Conservation (phyloP, 2,329 filamentous ascomycete genomes). For the Epichloe gansuensis region DNA sequence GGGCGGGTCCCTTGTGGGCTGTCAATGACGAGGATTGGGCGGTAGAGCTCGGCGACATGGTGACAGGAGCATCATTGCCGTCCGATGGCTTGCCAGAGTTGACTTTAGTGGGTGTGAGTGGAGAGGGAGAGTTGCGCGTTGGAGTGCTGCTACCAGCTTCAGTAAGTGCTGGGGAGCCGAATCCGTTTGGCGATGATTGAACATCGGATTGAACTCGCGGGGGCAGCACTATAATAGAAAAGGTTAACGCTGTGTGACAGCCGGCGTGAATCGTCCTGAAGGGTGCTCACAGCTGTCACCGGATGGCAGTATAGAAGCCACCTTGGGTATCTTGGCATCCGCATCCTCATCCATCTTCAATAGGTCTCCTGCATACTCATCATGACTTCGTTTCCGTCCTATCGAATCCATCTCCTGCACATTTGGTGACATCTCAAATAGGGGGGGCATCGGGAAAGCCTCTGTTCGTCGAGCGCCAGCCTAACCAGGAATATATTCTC, state of each 20-base stretch:
- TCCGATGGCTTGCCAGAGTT: conserved; percentile 3
- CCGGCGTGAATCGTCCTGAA: neutral
- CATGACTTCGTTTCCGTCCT: conserved; percentile 33
- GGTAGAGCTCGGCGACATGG: neutral
- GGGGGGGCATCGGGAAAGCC: conserved; percentile 29
- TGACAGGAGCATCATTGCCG: conserved; percentile 6
- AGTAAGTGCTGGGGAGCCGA: conserved; percentile 23
- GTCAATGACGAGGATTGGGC: neutral
- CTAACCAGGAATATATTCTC: neutral
- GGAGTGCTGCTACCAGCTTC: conserved; percentile 30
- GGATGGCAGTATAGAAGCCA: conserved; percentile 9
- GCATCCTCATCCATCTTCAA: conserved; percentile 12
- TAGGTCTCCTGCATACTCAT: conserved; percentile 28
- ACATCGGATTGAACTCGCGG: conserved; percentile 12
- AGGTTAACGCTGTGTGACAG: conserved; percentile 7
- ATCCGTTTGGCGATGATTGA: conserved; percentile 15
- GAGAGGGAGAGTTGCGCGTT: conserved; percentile 23
- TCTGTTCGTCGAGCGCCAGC: neutral
- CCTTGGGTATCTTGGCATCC: conserved; percentile 10
- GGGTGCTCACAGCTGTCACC: conserved; percentile 11
- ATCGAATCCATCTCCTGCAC: conserved; percentile 30
- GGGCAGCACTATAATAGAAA: conserved; percentile 11
- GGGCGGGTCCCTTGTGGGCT: conserved; percentile 13
- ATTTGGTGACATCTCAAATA: conserved; percentile 34
- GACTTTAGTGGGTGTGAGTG: conserved; percentile 19